phyloP scores from a whole-genome alignment of 345 rosid species.

The Combretum micranthum region DNA sequence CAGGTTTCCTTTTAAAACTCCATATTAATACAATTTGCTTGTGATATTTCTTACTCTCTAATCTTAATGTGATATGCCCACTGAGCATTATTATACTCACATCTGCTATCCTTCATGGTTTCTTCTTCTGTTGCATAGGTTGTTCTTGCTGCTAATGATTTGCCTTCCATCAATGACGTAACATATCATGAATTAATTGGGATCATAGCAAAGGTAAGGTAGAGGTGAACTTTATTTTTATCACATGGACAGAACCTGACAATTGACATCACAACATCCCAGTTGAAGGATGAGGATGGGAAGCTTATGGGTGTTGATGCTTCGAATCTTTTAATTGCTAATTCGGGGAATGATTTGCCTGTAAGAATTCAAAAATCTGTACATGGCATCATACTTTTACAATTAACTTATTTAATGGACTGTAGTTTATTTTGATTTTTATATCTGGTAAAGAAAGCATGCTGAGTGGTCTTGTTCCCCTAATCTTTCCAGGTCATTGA shows the following conservation, averaged over 20 bases:
- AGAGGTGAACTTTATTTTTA: slow-evolving; percentile 7
- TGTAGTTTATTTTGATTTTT: background rate
- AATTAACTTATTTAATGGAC: background rate
- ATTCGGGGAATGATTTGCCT: slow-evolving; percentile 95
- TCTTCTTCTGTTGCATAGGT: slow-evolving; percentile 38
- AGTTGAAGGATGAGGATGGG: slow-evolving; percentile 90
- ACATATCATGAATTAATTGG: slow-evolving; percentile 81
- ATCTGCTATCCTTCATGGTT: background rate
- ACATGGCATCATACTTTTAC: background rate
- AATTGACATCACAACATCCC: slow-evolving; percentile 16
- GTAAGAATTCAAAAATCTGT: slow-evolving; percentile 37
- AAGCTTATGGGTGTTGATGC: slow-evolving; percentile 72
- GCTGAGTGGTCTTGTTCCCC: slow-evolving; percentile 1
- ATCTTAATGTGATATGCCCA: background rate
- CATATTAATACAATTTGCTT: background rate
- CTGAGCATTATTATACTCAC: background rate
- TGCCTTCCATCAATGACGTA: slow-evolving; percentile 95
- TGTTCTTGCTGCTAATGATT: slow-evolving; percentile 92
- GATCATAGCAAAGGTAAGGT: slow-evolving; percentile 69
- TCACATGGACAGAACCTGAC: slow-evolving; percentile 22
- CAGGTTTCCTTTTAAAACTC: slow-evolving; percentile 40
- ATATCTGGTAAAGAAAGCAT: background rate
- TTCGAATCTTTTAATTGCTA: slow-evolving; percentile 76
- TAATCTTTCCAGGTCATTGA: slow-evolving; percentile 72
- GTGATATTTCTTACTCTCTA: background rate